Evolutionary conservation across 2,329 filamentous ascomycete genomes (phyloP).

Genomic region (Phialocephala sp.): DNA sequence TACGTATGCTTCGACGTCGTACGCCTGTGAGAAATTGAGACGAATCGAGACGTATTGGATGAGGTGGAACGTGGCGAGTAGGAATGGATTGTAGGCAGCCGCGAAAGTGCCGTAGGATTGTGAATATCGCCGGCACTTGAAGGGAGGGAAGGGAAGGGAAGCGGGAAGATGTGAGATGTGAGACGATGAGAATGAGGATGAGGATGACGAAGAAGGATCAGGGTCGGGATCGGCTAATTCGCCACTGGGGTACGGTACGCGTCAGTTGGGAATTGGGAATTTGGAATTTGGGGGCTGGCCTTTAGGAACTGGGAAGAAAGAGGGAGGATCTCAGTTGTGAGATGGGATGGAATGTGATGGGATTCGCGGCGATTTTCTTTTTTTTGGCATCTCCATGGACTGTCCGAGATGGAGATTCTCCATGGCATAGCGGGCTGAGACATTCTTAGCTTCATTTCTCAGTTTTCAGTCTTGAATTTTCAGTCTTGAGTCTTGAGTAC

Average conservation of each 20-base stretch:
- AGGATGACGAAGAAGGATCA: background rate
- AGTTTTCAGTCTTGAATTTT: background rate
- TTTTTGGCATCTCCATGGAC: background rate
- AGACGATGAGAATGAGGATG: too few relatives aligned
- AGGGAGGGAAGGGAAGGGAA: background rate
- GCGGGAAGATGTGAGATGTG: too few relatives aligned
- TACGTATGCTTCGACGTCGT: too few relatives aligned
- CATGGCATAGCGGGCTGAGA: too few relatives aligned
- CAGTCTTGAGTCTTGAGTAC: too few relatives aligned
- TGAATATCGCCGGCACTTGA: too few relatives aligned
- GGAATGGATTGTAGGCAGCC: conserved; percentile 6
- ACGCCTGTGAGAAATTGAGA: too few relatives aligned
- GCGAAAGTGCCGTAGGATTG: background rate
- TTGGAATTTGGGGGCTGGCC: too few relatives aligned
- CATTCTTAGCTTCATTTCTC: background rate
- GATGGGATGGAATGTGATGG: background rate
- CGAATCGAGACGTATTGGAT: too few relatives aligned
- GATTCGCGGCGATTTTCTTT: background rate
- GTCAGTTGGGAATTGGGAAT: background rate
- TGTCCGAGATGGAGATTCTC: background rate
- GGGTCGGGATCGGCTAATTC: too few relatives aligned
- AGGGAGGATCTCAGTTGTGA: background rate
- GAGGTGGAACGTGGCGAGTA: background rate
- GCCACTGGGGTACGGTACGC: background rate
- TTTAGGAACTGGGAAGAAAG: too few relatives aligned